Base-by-base conservation (phyloP, 176 grass and related monocot genomes). In the Pharus latifolius region DNA sequence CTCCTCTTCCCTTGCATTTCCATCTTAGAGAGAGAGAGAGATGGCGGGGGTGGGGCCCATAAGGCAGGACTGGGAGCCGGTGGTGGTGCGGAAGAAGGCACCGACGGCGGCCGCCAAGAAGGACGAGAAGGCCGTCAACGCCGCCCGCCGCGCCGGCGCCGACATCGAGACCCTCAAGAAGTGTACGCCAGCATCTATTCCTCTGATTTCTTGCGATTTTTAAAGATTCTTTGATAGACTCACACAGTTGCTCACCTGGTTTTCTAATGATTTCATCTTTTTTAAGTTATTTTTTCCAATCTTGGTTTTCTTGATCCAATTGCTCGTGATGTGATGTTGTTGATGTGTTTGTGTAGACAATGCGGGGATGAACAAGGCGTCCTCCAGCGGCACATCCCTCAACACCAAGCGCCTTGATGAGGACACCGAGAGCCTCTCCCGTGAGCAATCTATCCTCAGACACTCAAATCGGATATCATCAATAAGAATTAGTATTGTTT, bases 81-180 rank as follows among this genome's bases (percentile, higher is more conserved):
- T 92, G 17, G 89, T 92, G 70, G 69, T 92, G 85, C 84, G 82
- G 32, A 92, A 92, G 89, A 92, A 85, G 89, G 82, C 85, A 10
- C 82, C 82, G 3, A 92, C 42, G 15, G 58, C 82, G 40, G 82
- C 78, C 47, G 74, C 85, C 65, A 92, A 92, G 85, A 92, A 92
- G 85, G 89, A 92, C 57, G 89, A 85, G 70, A 92, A 88, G 74
- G 85, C 82, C 65, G 85, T 92, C 78, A 92, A 92, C 81, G 85
- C 84, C 47, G 89, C 85, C 51, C 89, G 89, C 46, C 85, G 89
- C 85, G 55, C 78, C 41, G 89, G 89, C 70, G 85, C 89, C 3
- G 89, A 92, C 69, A 82, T 92, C 78, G 85, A 92, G 32, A 85
- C 89, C 70, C 56, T 82, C 50, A 92, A 79, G 74, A 92, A 92